These are phyloP conservation scores for Globisporangium orthogonon DNA, from an alignment of 352 stramenopile species.

Conservation along the genomic window DNA sequence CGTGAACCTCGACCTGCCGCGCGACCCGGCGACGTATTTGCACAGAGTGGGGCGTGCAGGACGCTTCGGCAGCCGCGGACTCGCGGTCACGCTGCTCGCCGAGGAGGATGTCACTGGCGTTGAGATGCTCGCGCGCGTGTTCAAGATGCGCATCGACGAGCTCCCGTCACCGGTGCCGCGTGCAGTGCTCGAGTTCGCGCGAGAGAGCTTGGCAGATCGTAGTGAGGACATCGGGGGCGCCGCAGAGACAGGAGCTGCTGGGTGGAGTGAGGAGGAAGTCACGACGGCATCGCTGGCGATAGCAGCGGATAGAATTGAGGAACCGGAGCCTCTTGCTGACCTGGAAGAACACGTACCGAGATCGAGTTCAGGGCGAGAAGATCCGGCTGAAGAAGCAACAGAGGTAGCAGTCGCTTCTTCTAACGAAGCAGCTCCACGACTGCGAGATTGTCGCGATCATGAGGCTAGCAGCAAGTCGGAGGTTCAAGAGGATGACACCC, in stretches of 20 bases:
- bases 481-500: background rate
- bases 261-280: background rate
- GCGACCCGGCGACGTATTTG: slow-evolving; percentile 71
- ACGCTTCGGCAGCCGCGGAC: slow-evolving; percentile 66
- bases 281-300: background rate
- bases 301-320: background rate
- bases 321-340: background rate
- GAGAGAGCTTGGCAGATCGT: background rate
- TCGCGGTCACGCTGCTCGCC: slow-evolving; percentile 62
- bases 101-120: slow-evolving; percentile 43
- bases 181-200: slow-evolving; percentile 29
- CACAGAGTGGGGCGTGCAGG: slow-evolving; percentile 70
- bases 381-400: background rate
- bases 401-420: background rate
- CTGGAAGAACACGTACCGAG: background rate
- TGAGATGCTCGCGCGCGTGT: slow-evolving; percentile 49
- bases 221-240: slow-evolving; percentile 10
- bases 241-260: background rate
- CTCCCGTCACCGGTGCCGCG: slow-evolving; percentile 34
- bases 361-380: too few species aligned
- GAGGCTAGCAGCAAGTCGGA: background rate
- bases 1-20: slow-evolving; percentile 68
- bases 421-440: background rate
- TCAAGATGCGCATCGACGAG: slow-evolving; percentile 59
- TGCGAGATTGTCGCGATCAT: background rate